These are phyloP conservation scores for Xerocomus amazonicus DNA, from an alignment of 1,284 basidiomycete genomes.

Conservation along the genomic window DNA sequence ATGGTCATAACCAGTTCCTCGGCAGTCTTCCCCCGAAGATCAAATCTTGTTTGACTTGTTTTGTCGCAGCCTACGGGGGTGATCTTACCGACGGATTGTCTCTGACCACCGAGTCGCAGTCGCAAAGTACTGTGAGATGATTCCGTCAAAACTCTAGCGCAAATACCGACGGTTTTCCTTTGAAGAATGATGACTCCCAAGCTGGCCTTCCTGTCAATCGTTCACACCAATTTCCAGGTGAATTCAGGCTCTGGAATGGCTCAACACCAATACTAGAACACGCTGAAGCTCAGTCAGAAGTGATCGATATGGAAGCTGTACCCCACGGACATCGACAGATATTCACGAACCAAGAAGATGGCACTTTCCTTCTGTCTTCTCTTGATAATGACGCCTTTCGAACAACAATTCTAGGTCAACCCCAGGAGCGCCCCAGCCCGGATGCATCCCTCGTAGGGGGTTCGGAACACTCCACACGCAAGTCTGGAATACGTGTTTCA, in stretches of 20 bases:
- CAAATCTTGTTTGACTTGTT: conserved; percentile 37
- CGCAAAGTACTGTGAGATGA: conserved; percentile 32
- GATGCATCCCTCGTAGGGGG: background rate
- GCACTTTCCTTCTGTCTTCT: conserved; percentile 8
- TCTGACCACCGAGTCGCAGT: conserved; percentile 36
- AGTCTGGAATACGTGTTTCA: background rate
- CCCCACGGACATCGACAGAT: background rate
- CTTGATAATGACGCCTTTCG: conserved; percentile 3
- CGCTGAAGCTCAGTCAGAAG: background rate
- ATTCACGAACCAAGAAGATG: conserved; percentile 8
- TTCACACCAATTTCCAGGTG: background rate
- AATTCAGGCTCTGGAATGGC: background rate
- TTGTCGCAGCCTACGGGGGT: conserved; percentile 40
- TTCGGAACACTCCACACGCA: conserved; percentile 1
- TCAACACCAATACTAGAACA: background rate
- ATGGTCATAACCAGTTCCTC: conserved; percentile 34
- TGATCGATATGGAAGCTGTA: background rate
- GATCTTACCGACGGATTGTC: conserved; percentile 42
- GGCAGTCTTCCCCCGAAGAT: conserved; percentile 37
- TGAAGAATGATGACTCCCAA: conserved; percentile 13
- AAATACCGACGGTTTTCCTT: conserved; percentile 14
- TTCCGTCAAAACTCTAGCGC: conserved; percentile 10
- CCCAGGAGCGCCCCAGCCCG: conserved; percentile 17
- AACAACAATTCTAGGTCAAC: conserved; percentile 16
- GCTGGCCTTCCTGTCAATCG: background rate